Base-by-base conservation (phyloP, 495 filamentous ascomycete species). In the Xylaria scruposa region DNA sequence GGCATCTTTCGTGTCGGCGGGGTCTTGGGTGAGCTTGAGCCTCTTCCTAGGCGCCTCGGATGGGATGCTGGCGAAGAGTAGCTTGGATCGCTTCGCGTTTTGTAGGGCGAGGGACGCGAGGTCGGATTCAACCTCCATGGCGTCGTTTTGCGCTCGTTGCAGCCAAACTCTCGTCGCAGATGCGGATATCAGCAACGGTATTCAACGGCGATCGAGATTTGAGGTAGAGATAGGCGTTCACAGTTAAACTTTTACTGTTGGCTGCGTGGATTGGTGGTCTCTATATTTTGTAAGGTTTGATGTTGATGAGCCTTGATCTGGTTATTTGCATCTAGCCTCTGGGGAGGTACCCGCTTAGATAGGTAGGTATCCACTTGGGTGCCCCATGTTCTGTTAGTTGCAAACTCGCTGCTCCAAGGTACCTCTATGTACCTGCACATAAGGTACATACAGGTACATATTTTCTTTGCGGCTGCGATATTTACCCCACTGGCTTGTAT, bases 71-170 rank as follows among this genome's bases (percentile, higher is more conserved):
- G 79, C 70, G 68, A 83, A 85, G 65, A 84, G 77, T 31, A 78
- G 75, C 66, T 83, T 84, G 1, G 84, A 73, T 33, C 73, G 79
- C 62, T 78, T 78, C 10, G 83, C 81, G 69, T 85, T 85, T 69
- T 80, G 77, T 67, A 81, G 76, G 24, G 83, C 76, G 63, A 84
- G 76, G 26, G 72, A 51, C 75, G 80, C 77, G 67, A 85, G 79
- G 47, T 74, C 75, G 15, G 74, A 71, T 1, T 72, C 68, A 61
- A 44, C 71, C 49, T 79, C 77, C 77, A 79, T 79, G 36, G 46
- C 60, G 67, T 51, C 24, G 65, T 44, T 6, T 72, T 56, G 51
- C 44, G 56, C 65, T 56, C 31, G 9, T 53, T 67, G 38, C 26
- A 58, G 21, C 51, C 21, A 61, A 10, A 64, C 9, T 17, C 19